Evolutionary conservation across 345 rosid species (phyloP).

Genomic region (Hibiscus tridactylites): DNA sequence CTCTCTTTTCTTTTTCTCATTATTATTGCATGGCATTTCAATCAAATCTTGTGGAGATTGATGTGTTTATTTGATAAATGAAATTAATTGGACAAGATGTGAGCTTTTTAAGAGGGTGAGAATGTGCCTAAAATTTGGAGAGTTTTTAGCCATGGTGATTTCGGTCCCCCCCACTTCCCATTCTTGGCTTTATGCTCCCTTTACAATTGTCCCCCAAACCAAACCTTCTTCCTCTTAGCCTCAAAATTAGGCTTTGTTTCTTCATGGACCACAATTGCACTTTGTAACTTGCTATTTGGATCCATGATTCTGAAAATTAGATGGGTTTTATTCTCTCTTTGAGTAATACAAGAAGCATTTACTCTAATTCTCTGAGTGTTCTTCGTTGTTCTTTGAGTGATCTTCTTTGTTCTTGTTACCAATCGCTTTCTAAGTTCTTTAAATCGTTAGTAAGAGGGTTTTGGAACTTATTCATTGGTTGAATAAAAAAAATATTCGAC

Average conservation of each 20-base stretch:
- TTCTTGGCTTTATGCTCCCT: slow-evolving; percentile 15
- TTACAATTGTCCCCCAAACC: slow-evolving; percentile 2
- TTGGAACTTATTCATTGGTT: too few species aligned
- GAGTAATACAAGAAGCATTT: too few species aligned
- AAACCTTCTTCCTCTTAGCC: slow-evolving; percentile 7
- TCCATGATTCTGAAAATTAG: background rate
- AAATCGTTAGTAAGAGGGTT: too few species aligned
- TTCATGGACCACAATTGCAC: slow-evolving; percentile 38
- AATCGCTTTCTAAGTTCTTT: too few species aligned
- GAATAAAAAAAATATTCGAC: too few species aligned
- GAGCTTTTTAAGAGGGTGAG: background rate
- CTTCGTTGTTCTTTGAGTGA: too few species aligned
- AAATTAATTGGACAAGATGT: background rate
- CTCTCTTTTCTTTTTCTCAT: too few species aligned
- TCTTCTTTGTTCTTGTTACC: too few species aligned
- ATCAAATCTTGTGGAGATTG: slow-evolving; percentile 5
- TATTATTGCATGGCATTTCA: background rate
- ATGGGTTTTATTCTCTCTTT: too few species aligned
- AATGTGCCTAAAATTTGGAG: slow-evolving; percentile 2
- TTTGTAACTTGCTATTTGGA: slow-evolving; percentile 17
- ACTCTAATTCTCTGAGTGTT: too few species aligned
- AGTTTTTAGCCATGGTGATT: background rate
- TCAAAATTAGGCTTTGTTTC: slow-evolving; percentile 26
- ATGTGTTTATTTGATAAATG: background rate
- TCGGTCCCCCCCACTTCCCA: slow-evolving; percentile 10